Conservation (phyloP, 2,329 filamentous ascomycete genomes). For the Botrytis fragariae region DNA sequence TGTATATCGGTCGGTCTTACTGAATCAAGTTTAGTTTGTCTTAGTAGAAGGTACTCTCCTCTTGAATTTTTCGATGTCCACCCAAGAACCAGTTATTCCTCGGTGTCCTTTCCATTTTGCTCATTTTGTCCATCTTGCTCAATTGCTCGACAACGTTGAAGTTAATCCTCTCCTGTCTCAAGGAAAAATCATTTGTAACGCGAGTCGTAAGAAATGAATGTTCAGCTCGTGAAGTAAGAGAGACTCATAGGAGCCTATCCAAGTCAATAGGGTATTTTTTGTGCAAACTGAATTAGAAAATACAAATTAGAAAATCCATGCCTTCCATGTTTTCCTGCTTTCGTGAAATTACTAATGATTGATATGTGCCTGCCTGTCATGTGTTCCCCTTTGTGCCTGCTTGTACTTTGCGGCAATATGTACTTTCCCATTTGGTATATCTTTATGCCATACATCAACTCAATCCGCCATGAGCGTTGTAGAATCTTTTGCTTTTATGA, state of each 20-base stretch:
- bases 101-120: neutral
- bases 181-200: neutral
- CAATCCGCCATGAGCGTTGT: neutral
- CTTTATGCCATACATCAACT: neutral
- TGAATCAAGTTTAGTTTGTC: neutral
- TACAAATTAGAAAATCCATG: too few species aligned
- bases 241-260: neutral
- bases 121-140: neutral
- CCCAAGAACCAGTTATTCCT: neutral
- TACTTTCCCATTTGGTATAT: neutral
- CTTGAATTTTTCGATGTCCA: too few species aligned
- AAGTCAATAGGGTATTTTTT: neutral
- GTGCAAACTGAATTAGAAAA: too few species aligned
- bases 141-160: neutral
- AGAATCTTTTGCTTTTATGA: neutral
- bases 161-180: neutral
- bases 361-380: neutral
- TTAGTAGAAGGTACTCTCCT: neutral
- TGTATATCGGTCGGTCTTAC: neutral
- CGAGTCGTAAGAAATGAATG: neutral
- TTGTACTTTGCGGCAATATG: neutral
- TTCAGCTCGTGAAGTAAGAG: neutral
- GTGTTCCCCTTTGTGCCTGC: neutral
- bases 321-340: neutral
- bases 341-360: neutral